Conservation (phyloP, 2,329 filamentous ascomycete genomes). For the Incumbomyces lentus region DNA sequence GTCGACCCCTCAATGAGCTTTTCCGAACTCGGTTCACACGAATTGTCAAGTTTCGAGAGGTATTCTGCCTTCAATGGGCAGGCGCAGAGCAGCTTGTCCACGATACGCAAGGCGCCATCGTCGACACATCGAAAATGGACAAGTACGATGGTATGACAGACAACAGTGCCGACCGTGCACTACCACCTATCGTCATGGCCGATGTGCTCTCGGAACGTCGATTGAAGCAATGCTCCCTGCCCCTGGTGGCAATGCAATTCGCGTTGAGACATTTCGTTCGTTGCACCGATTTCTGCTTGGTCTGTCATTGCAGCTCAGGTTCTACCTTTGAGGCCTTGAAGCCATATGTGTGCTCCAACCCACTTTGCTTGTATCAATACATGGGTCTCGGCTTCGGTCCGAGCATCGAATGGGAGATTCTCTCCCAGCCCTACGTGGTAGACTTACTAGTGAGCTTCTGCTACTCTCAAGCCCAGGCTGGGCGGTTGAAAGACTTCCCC, state of each 20-base stretch:
- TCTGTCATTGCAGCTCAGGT: slow-evolving; percentile 63
- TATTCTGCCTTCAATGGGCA: slow-evolving; percentile 42
- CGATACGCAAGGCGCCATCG: slow-evolving; percentile 29
- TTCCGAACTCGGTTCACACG: slow-evolving; percentile 55
- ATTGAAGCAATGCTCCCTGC: slow-evolving; percentile 39
- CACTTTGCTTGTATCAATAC: slow-evolving; percentile 78
- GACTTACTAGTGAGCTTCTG: slow-evolving; percentile 78
- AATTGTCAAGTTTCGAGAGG: slow-evolving; percentile 50
- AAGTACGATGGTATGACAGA: slow-evolving; percentile 9
- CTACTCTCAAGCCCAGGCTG: slow-evolving; percentile 46
- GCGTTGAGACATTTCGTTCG: slow-evolving; percentile 64
- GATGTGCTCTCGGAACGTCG: slow-evolving; percentile 40
- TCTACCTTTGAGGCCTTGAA: slow-evolving; percentile 47
- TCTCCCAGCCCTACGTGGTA: slow-evolving; percentile 68
- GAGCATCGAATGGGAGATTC: slow-evolving; percentile 73
- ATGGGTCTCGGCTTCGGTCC: slow-evolving; percentile 77
- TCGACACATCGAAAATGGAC: background rate
- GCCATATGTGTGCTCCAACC: slow-evolving; percentile 61
- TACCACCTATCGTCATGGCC: slow-evolving; percentile 37
- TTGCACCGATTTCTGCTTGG: slow-evolving; percentile 78
- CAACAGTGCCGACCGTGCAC: slow-evolving; percentile 15
- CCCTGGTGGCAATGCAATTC: slow-evolving; percentile 60
- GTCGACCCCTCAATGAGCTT: slow-evolving; percentile 57
- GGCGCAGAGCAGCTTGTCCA: slow-evolving; percentile 53
- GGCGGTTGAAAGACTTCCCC: slow-evolving; percentile 43